Conservation (phyloP, 2,329 filamentous ascomycete species). For the Blastomyces parvus region DNA sequence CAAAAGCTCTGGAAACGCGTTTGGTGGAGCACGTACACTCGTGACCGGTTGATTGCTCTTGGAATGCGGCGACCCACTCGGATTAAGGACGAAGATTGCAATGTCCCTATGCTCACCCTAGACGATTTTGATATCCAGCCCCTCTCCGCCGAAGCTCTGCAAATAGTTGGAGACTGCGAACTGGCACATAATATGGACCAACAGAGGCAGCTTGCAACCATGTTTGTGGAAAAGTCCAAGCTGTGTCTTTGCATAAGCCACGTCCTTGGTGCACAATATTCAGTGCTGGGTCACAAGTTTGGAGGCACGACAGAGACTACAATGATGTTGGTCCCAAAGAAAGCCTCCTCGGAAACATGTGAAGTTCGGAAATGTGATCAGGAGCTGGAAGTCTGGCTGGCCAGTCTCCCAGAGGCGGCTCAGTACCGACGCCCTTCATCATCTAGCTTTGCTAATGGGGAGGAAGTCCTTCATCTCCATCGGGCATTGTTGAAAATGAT, state of each 20-base stretch:
- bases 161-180: conserved; percentile 60
- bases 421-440: conserved; percentile 57
- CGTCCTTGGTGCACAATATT: conserved; percentile 85
- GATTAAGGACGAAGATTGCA: conserved; percentile 87
- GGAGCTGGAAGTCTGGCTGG: conserved; percentile 68
- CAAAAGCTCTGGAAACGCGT: conserved; percentile 88
- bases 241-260: conserved; percentile 82
- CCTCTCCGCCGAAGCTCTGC: conserved; percentile 57
- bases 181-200: conserved; percentile 60
- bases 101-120: conserved; percentile 80
- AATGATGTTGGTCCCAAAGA: conserved; percentile 89
- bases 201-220: conserved; percentile 68
- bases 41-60: conserved; percentile 81
- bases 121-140: conserved; percentile 72
- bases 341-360: conserved; percentile 69
- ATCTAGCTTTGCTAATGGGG: conserved; percentile 41
- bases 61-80: conserved; percentile 88
- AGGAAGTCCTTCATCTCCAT: conserved; percentile 54
- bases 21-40: conserved; percentile 97
- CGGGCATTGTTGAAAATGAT: conserved; percentile 86
- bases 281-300: conserved; percentile 73
- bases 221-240: conserved; percentile 88
- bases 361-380: conserved; percentile 70
- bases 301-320: conserved; percentile 60
- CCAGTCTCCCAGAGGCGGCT: conserved; percentile 60